Percentiles rank a stretch among this genome's conserved stretches.
phyloP scores from a whole-genome alignment of 495 filamentous ascomycete genomes.

The Aspergillus sparsus region DNA sequence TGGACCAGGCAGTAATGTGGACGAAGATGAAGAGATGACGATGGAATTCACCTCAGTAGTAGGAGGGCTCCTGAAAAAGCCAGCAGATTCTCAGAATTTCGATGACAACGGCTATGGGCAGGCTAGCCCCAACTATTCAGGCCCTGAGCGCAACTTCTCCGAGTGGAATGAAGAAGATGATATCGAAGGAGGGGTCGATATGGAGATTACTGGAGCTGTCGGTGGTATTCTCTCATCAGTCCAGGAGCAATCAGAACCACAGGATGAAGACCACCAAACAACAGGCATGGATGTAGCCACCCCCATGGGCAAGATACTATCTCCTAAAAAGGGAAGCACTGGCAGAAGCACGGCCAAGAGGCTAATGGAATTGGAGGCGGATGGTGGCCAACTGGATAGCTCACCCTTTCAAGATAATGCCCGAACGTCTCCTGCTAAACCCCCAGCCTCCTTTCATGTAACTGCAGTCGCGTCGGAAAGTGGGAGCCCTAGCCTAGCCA shows the following conservation, averaged over 20 bases:
- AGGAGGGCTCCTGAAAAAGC: slow-evolving; percentile 60
- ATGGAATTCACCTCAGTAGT: slow-evolving; percentile 81
- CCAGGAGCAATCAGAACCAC: slow-evolving; percentile 36
- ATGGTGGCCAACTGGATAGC: slow-evolving; percentile 54
- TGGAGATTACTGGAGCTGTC: slow-evolving; percentile 75
- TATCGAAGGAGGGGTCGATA: slow-evolving; percentile 51
- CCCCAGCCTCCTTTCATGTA: slow-evolving; percentile 34
- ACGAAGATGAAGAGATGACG: slow-evolving; percentile 72
- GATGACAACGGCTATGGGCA: slow-evolving; percentile 30
- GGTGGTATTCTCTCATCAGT: slow-evolving; percentile 61
- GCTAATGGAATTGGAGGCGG: slow-evolving; percentile 60
- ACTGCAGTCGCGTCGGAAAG: slow-evolving; percentile 56
- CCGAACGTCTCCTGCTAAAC: slow-evolving; percentile 34
- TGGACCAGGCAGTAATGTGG: slow-evolving; percentile 37
- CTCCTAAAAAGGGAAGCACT: slow-evolving; percentile 34
- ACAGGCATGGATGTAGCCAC: slow-evolving; percentile 63
- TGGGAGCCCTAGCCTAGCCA: slow-evolving; percentile 60
- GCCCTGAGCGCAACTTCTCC: slow-evolving; percentile 25
- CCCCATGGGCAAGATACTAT: slow-evolving; percentile 58
- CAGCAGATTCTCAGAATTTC: slow-evolving; percentile 18
- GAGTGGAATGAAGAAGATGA: slow-evolving; percentile 41
- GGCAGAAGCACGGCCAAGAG: slow-evolving; percentile 54
- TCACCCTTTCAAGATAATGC: slow-evolving; percentile 53
- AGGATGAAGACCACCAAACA: slow-evolving; percentile 48
- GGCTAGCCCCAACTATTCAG: slow-evolving; percentile 16